Conservation (phyloP, 2,329 filamentous ascomycete species). For the Pseudogymnoascus sp. region DNA sequence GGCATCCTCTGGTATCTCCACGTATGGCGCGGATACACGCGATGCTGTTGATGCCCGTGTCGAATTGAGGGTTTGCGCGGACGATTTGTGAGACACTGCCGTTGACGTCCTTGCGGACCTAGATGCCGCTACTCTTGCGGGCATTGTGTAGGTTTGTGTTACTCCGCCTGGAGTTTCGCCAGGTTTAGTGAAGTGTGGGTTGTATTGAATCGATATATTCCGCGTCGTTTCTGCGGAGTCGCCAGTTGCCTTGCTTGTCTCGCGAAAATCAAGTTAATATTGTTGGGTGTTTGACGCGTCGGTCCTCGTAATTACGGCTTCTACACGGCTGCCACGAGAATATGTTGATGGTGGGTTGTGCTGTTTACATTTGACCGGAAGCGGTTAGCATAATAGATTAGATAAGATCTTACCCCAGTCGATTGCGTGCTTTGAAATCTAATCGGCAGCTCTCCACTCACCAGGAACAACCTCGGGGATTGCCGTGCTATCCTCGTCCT, state of each 20-base stretch:
- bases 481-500: background rate
- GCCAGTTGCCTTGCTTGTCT: background rate
- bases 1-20: conserved; percentile 62
- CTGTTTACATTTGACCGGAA: conserved; percentile 8
- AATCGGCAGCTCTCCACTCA: background rate
- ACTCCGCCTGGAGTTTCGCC: background rate
- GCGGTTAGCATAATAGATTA: background rate
- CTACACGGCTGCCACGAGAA: background rate
- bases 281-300: background rate
- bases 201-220: background rate
- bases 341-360: conserved; percentile 8
- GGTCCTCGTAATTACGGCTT: background rate
- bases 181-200: background rate
- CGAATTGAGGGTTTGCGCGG: conserved; percentile 30
- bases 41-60: conserved; percentile 33
- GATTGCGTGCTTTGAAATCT: conserved; percentile 6
- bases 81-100: conserved; percentile 34
- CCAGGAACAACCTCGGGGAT: conserved; percentile 1
- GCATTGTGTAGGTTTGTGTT: conserved; percentile 30
- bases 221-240: background rate
- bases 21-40: conserved; percentile 28
- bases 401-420: conserved; percentile 6
- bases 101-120: conserved; percentile 33
- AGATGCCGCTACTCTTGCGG: conserved; percentile 34
- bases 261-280: background rate